Evolutionary conservation across 495 filamentous ascomycete species (phyloP).

Genomic region (Penicillium subrubescens): DNA sequence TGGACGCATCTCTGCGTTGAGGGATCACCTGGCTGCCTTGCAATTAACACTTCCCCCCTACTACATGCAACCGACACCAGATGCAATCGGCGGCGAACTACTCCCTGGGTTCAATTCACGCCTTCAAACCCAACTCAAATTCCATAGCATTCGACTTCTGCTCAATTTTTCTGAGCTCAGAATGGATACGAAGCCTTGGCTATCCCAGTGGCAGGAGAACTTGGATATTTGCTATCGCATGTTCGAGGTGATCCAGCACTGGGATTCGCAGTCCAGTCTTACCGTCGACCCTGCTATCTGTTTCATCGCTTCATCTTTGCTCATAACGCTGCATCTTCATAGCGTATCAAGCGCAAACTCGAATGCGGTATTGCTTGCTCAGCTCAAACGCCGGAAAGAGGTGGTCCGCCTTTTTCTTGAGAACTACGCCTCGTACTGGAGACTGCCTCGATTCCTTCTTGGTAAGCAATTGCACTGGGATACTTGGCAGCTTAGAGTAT

Average conservation of each 20-base stretch:
- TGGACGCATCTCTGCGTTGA: neutral
- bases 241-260: slow-evolving; percentile 2
- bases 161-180: slow-evolving; percentile 2
- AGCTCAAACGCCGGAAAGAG: slow-evolving; percentile 1
- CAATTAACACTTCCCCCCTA: neutral
- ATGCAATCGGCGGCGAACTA: neutral
- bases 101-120: slow-evolving; percentile 1
- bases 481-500: neutral
- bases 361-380: slow-evolving; percentile 2
- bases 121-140: slow-evolving; percentile 2
- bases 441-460: slow-evolving; percentile 3
- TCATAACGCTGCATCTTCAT: neutral
- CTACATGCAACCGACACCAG: neutral
- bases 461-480: neutral
- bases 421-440: slow-evolving; percentile 2
- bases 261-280: slow-evolving; percentile 1
- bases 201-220: slow-evolving; percentile 4
- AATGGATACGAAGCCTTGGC: slow-evolving; percentile 3
- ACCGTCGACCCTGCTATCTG: slow-evolving; percentile 3
- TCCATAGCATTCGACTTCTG: slow-evolving; percentile 3
- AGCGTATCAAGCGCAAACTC: neutral
- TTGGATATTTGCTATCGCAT: neutral
- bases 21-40: neutral
- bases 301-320: slow-evolving; percentile 3
- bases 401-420: slow-evolving; percentile 2